These are phyloP conservation scores for Malus sylvestris DNA, from an alignment of 306 rosid genomes.

Conservation along the genomic window DNA sequence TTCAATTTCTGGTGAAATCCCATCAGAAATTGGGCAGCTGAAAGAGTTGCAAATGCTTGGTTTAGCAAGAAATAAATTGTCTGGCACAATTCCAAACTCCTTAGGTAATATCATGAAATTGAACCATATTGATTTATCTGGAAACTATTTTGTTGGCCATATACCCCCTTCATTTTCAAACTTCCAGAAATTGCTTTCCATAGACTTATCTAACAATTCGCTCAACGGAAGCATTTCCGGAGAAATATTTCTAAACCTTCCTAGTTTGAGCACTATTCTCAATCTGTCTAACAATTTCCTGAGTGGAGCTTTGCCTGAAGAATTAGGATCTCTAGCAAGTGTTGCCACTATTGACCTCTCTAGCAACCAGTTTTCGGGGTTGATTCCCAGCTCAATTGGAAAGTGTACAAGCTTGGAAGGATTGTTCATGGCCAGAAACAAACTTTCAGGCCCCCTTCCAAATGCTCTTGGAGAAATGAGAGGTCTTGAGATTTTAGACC, in stretches of 20 bases:
- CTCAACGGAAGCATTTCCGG: slow-evolving; percentile 53
- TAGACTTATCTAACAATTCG: slow-evolving; percentile 58
- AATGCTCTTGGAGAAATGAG: slow-evolving; percentile 31
- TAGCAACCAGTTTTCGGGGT: slow-evolving; percentile 38
- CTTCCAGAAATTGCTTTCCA: slow-evolving; percentile 32
- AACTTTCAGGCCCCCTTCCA: slow-evolving; percentile 61
- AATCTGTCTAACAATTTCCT: slow-evolving; percentile 53
- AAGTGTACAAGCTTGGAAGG: slow-evolving; percentile 52
- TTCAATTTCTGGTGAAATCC: slow-evolving; percentile 52
- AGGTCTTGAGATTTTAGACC: slow-evolving; percentile 56
- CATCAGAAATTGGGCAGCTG: slow-evolving; percentile 43
- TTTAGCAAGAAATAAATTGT: slow-evolving; percentile 39
- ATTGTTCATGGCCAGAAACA: slow-evolving; percentile 39
- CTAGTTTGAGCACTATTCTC: slow-evolving; percentile 36
- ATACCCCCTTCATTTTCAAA: slow-evolving; percentile 43
- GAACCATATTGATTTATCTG: slow-evolving; percentile 48
- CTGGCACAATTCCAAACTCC: slow-evolving; percentile 49
- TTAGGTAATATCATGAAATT: slow-evolving; percentile 46
- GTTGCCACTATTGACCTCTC: slow-evolving; percentile 53
- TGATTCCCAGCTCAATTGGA: slow-evolving; percentile 45
- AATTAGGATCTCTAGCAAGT: slow-evolving; percentile 25
- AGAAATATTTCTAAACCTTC: slow-evolving; percentile 43
- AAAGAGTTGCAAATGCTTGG: slow-evolving; percentile 38
- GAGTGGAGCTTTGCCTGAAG: slow-evolving; percentile 54
- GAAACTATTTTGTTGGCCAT: slow-evolving; percentile 36